Base-by-base conservation (phyloP, 164 flowering plant genomes). In the Cinnamomum micranthum region DNA sequence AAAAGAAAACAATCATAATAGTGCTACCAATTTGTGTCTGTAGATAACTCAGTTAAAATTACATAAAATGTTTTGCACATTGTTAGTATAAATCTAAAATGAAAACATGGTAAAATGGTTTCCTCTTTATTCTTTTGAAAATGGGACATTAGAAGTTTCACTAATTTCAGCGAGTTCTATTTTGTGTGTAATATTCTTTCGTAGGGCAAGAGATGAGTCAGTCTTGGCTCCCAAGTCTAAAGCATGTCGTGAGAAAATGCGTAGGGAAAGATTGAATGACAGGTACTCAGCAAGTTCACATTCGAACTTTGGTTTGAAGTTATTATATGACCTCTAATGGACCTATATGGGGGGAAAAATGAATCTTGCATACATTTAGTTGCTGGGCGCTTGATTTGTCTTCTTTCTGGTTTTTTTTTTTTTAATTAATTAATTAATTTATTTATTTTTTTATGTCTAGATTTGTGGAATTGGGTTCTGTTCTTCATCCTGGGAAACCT, bases 401-500 rank as follows among this genome's bases (percentile, higher is more conserved):
- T 65, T 70, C 73, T 67, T 60, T 68, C 28, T 64, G 0, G 0
- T 24, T 1, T 73, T 69, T 20, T 75, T 28, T 41, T 27, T 69
- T 50, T 47, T 63, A 3, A 20, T 14, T 58, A n/a, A n/a, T n/a
- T n/a, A n/a, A n/a, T n/a, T n/a, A n/a, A n/a, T n/a, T n/a, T n/a
- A n/a, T n/a, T n/a, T n/a, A n/a, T 2, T 11, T 17, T 71, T 15
- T 31, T 10, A 65, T 52, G 31, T 9, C n/a, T 74, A 93, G 97
- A 89, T 95, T 95, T 82, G 13, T 91, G 82, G 98, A 95, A 77
- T 82, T 95, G 80, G 93, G 85, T 67, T 80, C 94, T 27, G 79
- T 93, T 47, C 78, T 95, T 77, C 97, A 93, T 75, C 99, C 97
- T 78, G 98, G 93, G 78, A 88, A 89, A 81, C 90, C 90, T 72